phyloP scores from a whole-genome alignment of 331 rosid species.

The Rhamnella rubrinervis region DNA sequence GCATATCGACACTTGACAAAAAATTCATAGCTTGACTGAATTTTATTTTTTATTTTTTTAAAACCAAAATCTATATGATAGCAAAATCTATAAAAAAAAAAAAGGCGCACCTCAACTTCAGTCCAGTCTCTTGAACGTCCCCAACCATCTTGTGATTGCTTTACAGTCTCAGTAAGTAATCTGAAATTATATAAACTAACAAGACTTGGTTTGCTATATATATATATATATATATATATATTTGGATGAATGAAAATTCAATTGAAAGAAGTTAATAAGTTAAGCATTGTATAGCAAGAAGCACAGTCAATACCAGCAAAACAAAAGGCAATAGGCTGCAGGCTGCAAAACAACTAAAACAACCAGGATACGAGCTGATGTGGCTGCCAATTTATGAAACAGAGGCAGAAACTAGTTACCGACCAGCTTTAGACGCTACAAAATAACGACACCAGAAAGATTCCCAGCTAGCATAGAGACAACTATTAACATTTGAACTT shows the following conservation, averaged over 20 bases:
- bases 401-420: too few species aligned
- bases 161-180: conserved; percentile 74
- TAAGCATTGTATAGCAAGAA: too few species aligned
- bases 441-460: too few species aligned
- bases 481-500: too few species aligned
- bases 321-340: too few species aligned
- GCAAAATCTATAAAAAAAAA: conserved; percentile 3
- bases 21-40: background rate
- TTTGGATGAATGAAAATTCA: background rate
- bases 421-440: too few species aligned
- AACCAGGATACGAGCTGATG: too few species aligned
- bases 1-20: too few species aligned
- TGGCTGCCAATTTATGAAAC: too few species aligned
- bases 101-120: conserved; percentile 74
- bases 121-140: conserved; percentile 70
- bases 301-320: too few species aligned
- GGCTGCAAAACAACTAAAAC: background rate
- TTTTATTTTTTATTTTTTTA: background rate
- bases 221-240: too few species aligned
- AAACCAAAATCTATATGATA: background rate
- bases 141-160: conserved; percentile 74
- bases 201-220: background rate
- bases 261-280: background rate
- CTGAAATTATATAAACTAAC: conserved; percentile 31
- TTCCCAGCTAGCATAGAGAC: too few species aligned